Percentiles rank a stretch among this genome's conserved stretches.
Conservation (phyloP, 345 rosid genomes). For the Hibiscus tridactylites region DNA sequence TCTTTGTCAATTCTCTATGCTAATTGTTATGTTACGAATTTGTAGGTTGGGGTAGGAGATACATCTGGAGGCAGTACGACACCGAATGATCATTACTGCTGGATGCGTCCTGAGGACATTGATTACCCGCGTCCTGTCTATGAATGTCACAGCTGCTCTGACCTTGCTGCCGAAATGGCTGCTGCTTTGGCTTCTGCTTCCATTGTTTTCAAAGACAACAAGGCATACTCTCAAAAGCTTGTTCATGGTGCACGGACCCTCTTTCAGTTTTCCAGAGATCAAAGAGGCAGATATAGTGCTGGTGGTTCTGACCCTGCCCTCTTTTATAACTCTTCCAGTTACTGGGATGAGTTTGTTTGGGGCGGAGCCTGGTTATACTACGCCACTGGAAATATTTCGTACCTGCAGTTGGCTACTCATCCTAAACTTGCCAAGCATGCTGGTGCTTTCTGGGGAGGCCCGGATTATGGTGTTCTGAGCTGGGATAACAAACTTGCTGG, state of each 20-base stretch:
- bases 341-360: conserved; percentile 97
- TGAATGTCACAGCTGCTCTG: conserved; percentile 73
- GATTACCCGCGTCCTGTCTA: conserved; percentile 65
- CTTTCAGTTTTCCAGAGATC: conserved; percentile 58
- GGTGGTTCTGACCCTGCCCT: conserved; percentile 45
- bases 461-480: conserved; percentile 75
- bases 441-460: conserved; percentile 92
- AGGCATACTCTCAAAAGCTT: conserved; percentile 84
- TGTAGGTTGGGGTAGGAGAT: conserved; percentile 81
- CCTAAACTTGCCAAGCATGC: conserved; percentile 79
- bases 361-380: conserved; percentile 93
- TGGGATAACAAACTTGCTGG: conserved; percentile 99
- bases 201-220: conserved; percentile 90
- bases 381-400: conserved; percentile 73
- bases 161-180: conserved; percentile 97
- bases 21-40: not conserved
- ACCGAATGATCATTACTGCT: conserved; percentile 85
- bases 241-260: conserved; percentile 83
- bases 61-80: conserved; percentile 70
- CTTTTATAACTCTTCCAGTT: conserved; percentile 78
- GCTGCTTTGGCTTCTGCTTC: conserved; percentile 94
- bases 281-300: conserved; percentile 77
- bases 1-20: not conserved
- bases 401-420: conserved; percentile 68
- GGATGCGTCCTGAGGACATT: conserved; percentile 99